phyloP scores from a whole-genome alignment of 176 grass and related monocot species.

The Oryza officinalis region DNA sequence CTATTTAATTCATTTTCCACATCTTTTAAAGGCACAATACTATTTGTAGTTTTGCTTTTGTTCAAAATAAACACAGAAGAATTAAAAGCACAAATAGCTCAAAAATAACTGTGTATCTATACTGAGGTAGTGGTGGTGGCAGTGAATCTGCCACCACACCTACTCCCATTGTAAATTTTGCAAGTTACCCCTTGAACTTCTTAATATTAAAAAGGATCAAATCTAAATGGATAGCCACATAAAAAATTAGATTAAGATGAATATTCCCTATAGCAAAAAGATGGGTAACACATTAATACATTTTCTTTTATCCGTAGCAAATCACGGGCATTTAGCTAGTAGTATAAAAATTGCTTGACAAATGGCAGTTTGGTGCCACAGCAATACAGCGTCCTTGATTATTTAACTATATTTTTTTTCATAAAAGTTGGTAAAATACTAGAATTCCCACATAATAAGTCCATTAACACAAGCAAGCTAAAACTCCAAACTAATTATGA shows the following conservation, averaged over 20 bases:
- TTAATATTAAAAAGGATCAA: too few species aligned
- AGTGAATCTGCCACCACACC: too few species aligned
- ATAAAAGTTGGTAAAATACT: not conserved
- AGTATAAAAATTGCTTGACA: not conserved
- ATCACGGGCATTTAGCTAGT: too few species aligned
- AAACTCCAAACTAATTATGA: conserved; percentile 5
- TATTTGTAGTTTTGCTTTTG: not conserved
- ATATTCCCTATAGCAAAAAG: too few species aligned
- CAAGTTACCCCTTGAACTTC: too few species aligned
- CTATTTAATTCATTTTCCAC: not conserved
- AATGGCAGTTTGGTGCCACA: not conserved
- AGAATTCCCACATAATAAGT: not conserved
- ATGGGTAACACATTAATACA: too few species aligned
- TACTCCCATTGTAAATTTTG: too few species aligned
- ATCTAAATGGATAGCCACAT: too few species aligned
- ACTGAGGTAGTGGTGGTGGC: too few species aligned
- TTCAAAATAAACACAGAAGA: not conserved
- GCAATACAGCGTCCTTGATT: not conserved
- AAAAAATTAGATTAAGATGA: too few species aligned
- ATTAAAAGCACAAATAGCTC: not conserved
- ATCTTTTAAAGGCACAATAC: not conserved
- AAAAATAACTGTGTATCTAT: not conserved
- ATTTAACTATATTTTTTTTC: not conserved
- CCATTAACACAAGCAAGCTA: not conserved
- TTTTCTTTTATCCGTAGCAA: too few species aligned